phyloP scores from a whole-genome alignment of 345 rosid species.

The Psidium friedrichsthalianum region DNA sequence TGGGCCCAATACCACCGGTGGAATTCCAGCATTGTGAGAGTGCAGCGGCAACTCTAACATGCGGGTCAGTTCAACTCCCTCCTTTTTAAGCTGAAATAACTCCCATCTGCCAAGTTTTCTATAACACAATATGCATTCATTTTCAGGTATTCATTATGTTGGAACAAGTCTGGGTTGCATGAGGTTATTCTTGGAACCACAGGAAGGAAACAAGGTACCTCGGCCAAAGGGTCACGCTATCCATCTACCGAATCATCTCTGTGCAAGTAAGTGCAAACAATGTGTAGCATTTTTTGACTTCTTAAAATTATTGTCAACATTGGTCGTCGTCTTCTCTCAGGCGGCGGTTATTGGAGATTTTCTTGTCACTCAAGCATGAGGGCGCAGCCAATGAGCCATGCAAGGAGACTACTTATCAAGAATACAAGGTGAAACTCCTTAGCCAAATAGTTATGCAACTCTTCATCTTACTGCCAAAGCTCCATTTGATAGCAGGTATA shows the following conservation, averaged over 20 bases:
- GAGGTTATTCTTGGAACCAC: conserved; percentile 92
- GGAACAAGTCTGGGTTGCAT: conserved; percentile 82
- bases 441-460: neutral
- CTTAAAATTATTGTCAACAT: neutral
- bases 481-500: neutral
- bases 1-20: conserved; percentile 52
- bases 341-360: conserved; percentile 46
- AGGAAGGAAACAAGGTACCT: conserved; percentile 93
- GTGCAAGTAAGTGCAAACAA: conserved; percentile 63
- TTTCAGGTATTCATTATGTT: conserved; percentile 71
- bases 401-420: conserved; percentile 41
- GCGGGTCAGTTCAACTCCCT: conserved; percentile 46
- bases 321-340: conserved; percentile 9
- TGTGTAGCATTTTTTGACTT: neutral
- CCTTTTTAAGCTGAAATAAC: neutral
- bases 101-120: neutral
- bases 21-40: conserved; percentile 87
- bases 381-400: conserved; percentile 5
- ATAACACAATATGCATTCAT: neutral
- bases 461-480: neutral
- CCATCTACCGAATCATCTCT: conserved; percentile 70
- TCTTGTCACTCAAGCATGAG: conserved; percentile 25
- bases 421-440: conserved; percentile 49
- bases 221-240: conserved; percentile 69
- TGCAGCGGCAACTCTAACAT: conserved; percentile 71